Conservation (phyloP, 2,329 filamentous ascomycete species). For the Xylariaceae sp. region DNA sequence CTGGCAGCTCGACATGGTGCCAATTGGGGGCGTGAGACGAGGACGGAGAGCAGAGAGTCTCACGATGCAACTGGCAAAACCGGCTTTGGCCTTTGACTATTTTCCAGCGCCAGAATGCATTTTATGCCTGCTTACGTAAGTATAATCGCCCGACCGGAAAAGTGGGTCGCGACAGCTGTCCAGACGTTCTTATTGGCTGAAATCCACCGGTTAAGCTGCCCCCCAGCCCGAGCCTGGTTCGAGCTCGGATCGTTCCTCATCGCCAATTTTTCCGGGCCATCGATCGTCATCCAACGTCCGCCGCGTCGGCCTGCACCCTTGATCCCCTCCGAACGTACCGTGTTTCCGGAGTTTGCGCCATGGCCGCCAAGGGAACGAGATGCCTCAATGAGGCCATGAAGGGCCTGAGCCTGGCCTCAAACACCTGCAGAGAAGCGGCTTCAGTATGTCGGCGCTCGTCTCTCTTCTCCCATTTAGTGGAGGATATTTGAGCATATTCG, state of each 20-base stretch:
- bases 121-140: neutral
- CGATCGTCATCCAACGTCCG: constrained; percentile 7
- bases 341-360: constrained; percentile 14
- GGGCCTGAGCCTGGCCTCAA: constrained; percentile 43
- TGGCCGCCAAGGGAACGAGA: constrained; percentile 47
- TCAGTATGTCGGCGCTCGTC: constrained; percentile 25
- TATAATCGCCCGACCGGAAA: neutral
- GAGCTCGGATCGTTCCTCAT: constrained; percentile 1
- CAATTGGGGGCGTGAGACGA: constrained; percentile 11
- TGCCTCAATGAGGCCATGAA: constrained; percentile 51
- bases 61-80: neutral
- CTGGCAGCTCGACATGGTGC: constrained; percentile 54
- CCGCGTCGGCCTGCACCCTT: neutral
- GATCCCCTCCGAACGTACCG: neutral
- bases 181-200: constrained; percentile 11
- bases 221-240: neutral
- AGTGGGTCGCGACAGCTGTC: neutral
- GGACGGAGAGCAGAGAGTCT: neutral
- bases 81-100: constrained; percentile 4
- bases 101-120: neutral
- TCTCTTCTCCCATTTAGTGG: neutral
- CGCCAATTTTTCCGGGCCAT: constrained; percentile 27
- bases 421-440: constrained; percentile 36
- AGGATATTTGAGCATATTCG: neutral
- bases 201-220: neutral